Percentiles rank a stretch among this genome's conserved stretches.
These are phyloP conservation scores for Rubus parviflorus DNA, from an alignment of 306 rosid species.

Conservation along the genomic window DNA sequence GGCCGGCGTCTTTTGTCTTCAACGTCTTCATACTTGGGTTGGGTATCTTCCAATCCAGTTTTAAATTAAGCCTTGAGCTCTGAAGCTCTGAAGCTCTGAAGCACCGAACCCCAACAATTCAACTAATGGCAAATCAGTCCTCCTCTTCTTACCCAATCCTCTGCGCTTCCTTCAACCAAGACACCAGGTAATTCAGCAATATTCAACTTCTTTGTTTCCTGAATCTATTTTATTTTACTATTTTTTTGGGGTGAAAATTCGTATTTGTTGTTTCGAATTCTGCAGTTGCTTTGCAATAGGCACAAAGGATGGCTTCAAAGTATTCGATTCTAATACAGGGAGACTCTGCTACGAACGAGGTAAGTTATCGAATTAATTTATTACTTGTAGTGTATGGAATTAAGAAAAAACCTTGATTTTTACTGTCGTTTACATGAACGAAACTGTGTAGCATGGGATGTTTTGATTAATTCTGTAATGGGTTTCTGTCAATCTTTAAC, in stretches of 20 bases:
- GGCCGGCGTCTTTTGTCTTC: too few relatives aligned
- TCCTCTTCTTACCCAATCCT: conserved; percentile 54
- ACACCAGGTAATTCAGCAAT: conserved; percentile 45
- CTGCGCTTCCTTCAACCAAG: conserved; percentile 95
- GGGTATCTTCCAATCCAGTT: too few relatives aligned
- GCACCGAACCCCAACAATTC: not conserved
- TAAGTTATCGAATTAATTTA: conserved; percentile 4
- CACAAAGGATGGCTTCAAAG: conserved; percentile 76
- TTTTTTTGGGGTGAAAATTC: not conserved
- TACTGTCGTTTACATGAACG: too few relatives aligned
- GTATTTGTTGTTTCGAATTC: conserved; percentile 7
- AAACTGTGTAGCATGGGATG: not conserved
- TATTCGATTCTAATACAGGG: conserved; percentile 74
- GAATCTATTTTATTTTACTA: not conserved
- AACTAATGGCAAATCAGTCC: conserved; percentile 56
- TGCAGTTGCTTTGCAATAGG: conserved; percentile 83
- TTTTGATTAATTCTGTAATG: not conserved
- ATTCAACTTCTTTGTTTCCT: not conserved
- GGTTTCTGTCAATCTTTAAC: not conserved
- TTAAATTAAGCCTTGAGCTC: too few relatives aligned
- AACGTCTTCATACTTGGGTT: too few relatives aligned
- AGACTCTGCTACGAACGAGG: conserved; percentile 77
- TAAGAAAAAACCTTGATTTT: not conserved
- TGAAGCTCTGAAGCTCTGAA: not conserved
- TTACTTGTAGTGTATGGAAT: not conserved